Percentiles rank a stretch among this genome's conserved stretches.
These are phyloP conservation scores for Iris macrosiphon DNA, from an alignment of 106 monocot genomes.

Conservation along the genomic window DNA sequence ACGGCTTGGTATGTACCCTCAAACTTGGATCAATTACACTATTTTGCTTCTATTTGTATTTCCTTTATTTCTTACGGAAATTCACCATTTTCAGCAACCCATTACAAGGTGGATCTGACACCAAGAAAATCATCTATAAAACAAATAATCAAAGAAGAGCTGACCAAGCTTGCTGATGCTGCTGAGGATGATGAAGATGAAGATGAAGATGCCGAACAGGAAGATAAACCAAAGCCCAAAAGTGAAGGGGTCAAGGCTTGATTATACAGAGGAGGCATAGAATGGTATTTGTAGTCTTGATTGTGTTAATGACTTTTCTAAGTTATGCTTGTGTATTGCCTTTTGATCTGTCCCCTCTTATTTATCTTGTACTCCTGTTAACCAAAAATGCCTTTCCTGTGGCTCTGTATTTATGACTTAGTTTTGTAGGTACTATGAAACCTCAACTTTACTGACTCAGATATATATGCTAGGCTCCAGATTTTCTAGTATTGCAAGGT, in stretches of 20 bases:
- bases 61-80: neutral
- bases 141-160: slow-evolving; percentile 58
- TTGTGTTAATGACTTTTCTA: neutral
- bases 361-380: neutral
- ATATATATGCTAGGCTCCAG: neutral
- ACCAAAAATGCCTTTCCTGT: neutral
- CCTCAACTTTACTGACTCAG: slow-evolving; percentile 1
- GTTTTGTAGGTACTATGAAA: neutral
- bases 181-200: slow-evolving; percentile 21
- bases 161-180: slow-evolving; percentile 48
- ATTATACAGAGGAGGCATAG: slow-evolving; percentile 1
- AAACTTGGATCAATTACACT: neutral
- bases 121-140: slow-evolving; percentile 47
- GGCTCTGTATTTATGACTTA: slow-evolving; percentile 3
- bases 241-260: slow-evolving; percentile 11
- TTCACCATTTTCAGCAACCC: slow-evolving; percentile 12
- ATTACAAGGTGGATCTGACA: slow-evolving; percentile 48
- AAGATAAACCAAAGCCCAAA: neutral
- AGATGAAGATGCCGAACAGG: slow-evolving; percentile 9
- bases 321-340: neutral
- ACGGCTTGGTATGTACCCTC: slow-evolving; percentile 33
- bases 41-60: neutral
- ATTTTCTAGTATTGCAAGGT: no score
- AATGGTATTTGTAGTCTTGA: neutral
- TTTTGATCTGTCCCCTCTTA: neutral